Evolutionary conservation across 2,329 filamentous ascomycete species (phyloP).

Genomic region (Graphiopsis chlorocephala): DNA sequence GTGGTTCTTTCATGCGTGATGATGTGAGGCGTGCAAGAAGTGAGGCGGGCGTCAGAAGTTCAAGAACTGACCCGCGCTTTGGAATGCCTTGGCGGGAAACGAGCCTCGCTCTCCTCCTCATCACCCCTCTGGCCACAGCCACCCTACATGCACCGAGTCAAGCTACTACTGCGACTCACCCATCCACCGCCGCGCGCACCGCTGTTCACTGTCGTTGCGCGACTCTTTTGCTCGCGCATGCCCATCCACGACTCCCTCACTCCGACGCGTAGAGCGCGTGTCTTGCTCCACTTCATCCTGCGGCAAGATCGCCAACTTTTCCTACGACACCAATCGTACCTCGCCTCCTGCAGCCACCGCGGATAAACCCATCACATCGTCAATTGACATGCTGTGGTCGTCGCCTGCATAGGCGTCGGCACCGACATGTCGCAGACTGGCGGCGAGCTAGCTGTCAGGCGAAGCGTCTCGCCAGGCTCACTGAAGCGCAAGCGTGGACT

Average conservation of each 20-base stretch:
- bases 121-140: conserved; percentile 2
- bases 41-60: neutral
- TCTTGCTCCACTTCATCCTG: neutral
- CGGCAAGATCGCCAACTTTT: conserved; percentile 13
- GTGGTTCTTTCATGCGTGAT: neutral
- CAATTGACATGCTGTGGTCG: conserved; percentile 15
- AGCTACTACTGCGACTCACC: neutral
- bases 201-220: neutral
- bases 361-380: neutral
- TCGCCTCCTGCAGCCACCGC: neutral
- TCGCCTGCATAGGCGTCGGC: conserved; percentile 18
- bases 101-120: conserved; percentile 1
- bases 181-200: neutral
- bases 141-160: neutral
- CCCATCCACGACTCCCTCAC: neutral
- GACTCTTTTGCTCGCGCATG: neutral
- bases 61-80: neutral
- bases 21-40: conserved; percentile 3
- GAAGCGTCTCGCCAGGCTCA: conserved; percentile 26
- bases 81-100: conserved; percentile 1
- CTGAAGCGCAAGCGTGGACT: conserved; percentile 29
- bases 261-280: conserved; percentile 12
- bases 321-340: neutral
- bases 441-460: conserved; percentile 23
- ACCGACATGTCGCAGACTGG: conserved; percentile 32